Evolutionary conservation across 1,284 basidiomycete genomes (phyloP), one percentile per base, ranked within the genome.

Genomic region (Anthracocystis panici-leucophaei): DNA sequence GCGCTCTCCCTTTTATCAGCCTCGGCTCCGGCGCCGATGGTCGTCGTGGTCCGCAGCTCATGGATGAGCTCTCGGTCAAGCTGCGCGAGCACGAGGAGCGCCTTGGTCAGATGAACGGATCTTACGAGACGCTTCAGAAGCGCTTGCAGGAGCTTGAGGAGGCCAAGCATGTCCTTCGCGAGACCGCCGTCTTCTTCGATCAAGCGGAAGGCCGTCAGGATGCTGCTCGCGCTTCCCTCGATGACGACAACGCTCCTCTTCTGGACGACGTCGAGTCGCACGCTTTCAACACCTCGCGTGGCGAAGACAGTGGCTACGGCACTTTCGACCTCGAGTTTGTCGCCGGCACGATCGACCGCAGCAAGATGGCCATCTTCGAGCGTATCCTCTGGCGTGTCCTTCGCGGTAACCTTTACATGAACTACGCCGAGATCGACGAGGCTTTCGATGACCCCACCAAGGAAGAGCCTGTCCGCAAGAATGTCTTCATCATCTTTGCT

Each of bases 401-500:
- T 29, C 92, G 97, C 72, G 97, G 97, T 60, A 99, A 99, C 86
- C 88, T 99, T 33, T 99, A 97, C 89, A 98, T 99, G 95, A 99
- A 99, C 88, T 94, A 98, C 87, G 84, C 86, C 75, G 95, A 99
- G 87, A 99, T 99, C 81, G 90, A 90, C 46, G 93, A 96, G 81
- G 92, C 94, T 1, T 97, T 99, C 83, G 89, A 95, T 65, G 93
- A 98, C 83, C 91, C 94, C 16, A 89, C 88, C 46, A 92, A 92
- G 2, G 86, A 84, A 23, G 80, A 83, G 57, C 79, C 83, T 23
- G 77, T 84, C 23, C 78, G 70, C 69, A 99, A 99, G 89, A 95
- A 98, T 79, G 97, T 99, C 46, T 99, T 99, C 88, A 97, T 99
- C 88, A 98, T 99, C 86, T 99, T 99, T 83, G 97, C 96, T 0